These are phyloP conservation scores for Rhytidiadelphus loreus DNA, from an alignment of 225 moss, liverwort and hornwort genomes.

Conservation along the genomic window DNA sequence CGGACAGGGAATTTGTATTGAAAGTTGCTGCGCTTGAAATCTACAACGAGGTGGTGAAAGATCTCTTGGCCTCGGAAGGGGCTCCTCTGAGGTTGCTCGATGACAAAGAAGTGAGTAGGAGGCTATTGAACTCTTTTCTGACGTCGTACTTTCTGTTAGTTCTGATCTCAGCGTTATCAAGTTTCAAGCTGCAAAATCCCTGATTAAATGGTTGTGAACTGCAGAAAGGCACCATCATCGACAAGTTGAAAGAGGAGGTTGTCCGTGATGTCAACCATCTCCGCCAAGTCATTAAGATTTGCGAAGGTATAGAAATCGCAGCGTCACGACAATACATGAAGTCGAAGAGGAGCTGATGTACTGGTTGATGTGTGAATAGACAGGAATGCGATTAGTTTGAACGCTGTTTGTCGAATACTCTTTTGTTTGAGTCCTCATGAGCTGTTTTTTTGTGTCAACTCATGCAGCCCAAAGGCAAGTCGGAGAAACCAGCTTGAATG, in stretches of 20 bases:
- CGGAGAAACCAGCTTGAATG: constrained; percentile 92
- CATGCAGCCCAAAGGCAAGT: constrained; percentile 94
- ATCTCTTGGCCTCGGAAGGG: constrained; percentile 71
- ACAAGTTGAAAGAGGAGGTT: constrained; percentile 81
- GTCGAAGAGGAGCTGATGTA: not conserved
- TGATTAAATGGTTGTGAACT: not conserved
- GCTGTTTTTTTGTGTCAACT: not conserved
- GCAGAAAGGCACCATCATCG: constrained; percentile 86
- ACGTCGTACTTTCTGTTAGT: too few relatives aligned
- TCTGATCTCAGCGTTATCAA: not conserved
- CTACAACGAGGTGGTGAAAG: constrained; percentile 97
- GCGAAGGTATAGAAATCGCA: constrained; percentile 52
- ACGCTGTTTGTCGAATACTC: too few relatives aligned
- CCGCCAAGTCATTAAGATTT: constrained; percentile 69
- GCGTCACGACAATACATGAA: too few relatives aligned
- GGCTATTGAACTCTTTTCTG: not conserved
- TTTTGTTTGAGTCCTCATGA: not conserved
- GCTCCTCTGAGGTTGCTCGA: constrained; percentile 74
- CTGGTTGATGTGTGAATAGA: not conserved
- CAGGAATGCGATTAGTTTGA: not conserved
- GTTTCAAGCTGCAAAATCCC: not conserved
- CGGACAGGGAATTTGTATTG: constrained; percentile 64
- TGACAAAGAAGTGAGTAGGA: constrained; percentile 76
- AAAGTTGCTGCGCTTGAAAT: constrained; percentile 94
- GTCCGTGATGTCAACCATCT: constrained; percentile 76